Evolutionary conservation across 140 eudicot species (phyloP).

Genomic region (Ambrosia hybrid): DNA sequence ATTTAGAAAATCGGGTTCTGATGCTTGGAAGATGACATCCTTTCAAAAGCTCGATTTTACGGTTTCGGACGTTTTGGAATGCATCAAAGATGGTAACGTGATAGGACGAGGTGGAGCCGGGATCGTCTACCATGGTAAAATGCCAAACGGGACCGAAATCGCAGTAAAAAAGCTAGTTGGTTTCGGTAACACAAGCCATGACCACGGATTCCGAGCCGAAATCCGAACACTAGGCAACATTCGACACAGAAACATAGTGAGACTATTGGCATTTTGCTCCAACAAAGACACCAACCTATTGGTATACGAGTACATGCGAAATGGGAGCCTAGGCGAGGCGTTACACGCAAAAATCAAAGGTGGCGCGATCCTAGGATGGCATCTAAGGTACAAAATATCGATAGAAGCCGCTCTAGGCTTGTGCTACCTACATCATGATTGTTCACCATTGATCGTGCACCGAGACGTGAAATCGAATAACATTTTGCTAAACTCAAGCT

Average conservation of each 20-base stretch:
- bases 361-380: slow-evolving; percentile 73
- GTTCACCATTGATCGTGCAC: slow-evolving; percentile 87
- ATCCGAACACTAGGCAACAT: slow-evolving; percentile 88
- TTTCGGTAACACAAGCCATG: slow-evolving; percentile 63
- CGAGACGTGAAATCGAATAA: slow-evolving; percentile 95
- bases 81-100: slow-evolving; percentile 93
- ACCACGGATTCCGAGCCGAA: slow-evolving; percentile 86
- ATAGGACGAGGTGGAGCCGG: slow-evolving; percentile 97
- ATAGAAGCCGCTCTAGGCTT: slow-evolving; percentile 82
- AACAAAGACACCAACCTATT: slow-evolving; percentile 81
- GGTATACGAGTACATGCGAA: slow-evolving; percentile 94
- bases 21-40: slow-evolving; percentile 85
- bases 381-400: slow-evolving; percentile 80
- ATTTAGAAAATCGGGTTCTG: slow-evolving; percentile 49
- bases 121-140: slow-evolving; percentile 86
- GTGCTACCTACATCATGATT: slow-evolving; percentile 93
- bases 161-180: slow-evolving; percentile 88
- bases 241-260: slow-evolving; percentile 89
- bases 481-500: slow-evolving; percentile 63
- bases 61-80: slow-evolving; percentile 66
- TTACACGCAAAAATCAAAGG: slow-evolving; percentile 65
- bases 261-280: slow-evolving; percentile 80
- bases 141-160: slow-evolving; percentile 76
- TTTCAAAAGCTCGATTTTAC: slow-evolving; percentile 79
- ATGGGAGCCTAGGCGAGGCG: slow-evolving; percentile 94